Percentiles rank a stretch among this genome's conserved stretches.
Evolutionary conservation across 1,284 basidiomycete genomes (phyloP).

Genomic region (Microbotryum intermedium): DNA sequence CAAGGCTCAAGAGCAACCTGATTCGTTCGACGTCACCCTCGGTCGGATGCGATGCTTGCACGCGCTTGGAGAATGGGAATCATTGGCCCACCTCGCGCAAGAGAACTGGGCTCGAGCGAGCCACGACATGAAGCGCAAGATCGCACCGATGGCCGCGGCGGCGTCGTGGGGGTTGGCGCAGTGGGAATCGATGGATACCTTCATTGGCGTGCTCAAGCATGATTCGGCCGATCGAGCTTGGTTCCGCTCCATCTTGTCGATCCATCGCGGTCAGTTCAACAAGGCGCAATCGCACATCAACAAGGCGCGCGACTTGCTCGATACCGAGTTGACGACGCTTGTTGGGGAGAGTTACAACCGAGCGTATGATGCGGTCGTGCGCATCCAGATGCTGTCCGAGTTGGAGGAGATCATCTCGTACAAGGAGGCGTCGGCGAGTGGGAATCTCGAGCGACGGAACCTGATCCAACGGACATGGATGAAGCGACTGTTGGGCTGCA

Average conservation of each 20-base stretch:
- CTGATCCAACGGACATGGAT: conserved; percentile 85
- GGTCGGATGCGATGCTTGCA: conserved; percentile 95
- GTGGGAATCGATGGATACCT: conserved; percentile 98
- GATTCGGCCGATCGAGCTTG: conserved; percentile 94
- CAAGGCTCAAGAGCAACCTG: conserved; percentile 60
- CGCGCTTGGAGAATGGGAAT: conserved; percentile 96
- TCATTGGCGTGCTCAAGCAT: conserved; percentile 84
- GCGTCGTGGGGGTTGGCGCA: conserved; percentile 95
- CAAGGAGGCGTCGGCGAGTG: conserved; percentile 66
- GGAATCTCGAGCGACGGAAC: conserved; percentile 83
- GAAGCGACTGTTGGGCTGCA: conserved; percentile 88
- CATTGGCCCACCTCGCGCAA: conserved; percentile 76
- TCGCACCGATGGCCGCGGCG: conserved; percentile 93
- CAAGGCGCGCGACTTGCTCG: conserved; percentile 87
- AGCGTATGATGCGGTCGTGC: conserved; percentile 91
- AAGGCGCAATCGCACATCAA: conserved; percentile 85
- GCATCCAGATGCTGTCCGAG: conserved; percentile 97
- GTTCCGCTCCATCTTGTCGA: conserved; percentile 89
- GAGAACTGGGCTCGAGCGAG: conserved; percentile 75
- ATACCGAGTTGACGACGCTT: conserved; percentile 83
- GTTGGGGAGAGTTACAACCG: conserved; percentile 94
- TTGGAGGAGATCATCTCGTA: conserved; percentile 96
- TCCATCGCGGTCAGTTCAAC: conserved; percentile 91
- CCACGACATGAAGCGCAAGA: conserved; percentile 76
- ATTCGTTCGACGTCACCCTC: conserved; percentile 60